Percentiles rank a stretch among this genome's conserved stretches.
phyloP scores from a whole-genome alignment of 2,329 filamentous ascomycete species.

The Teratosphaeria zuluensis region DNA sequence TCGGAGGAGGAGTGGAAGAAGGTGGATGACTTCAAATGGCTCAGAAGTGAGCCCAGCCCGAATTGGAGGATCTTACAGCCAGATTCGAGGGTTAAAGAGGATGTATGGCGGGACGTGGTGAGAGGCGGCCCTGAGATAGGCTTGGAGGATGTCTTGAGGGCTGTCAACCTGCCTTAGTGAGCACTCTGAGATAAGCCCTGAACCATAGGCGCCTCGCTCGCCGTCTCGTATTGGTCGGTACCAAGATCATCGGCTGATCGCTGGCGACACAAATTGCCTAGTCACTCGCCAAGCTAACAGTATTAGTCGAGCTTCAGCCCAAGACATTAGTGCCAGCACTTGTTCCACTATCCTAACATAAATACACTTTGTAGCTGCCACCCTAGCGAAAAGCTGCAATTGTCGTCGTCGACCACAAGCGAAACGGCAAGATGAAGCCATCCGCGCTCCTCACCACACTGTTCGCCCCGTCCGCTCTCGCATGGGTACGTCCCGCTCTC shows the following conservation, averaged over 20 bases:
- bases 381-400: too few species aligned
- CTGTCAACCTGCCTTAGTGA: slow-evolving; percentile 10
- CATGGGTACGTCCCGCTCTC: neutral
- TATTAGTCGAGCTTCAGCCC: too few species aligned
- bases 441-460: neutral
- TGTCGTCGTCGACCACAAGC: too few species aligned
- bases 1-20: slow-evolving; percentile 59
- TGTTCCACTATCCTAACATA: too few species aligned
- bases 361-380: too few species aligned
- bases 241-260: too few species aligned
- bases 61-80: slow-evolving; percentile 69
- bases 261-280: too few species aligned
- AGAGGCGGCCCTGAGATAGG: slow-evolving; percentile 50
- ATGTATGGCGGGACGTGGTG: slow-evolving; percentile 59
- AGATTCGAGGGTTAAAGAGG: slow-evolving; percentile 28
- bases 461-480: neutral
- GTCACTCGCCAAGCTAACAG: too few species aligned
- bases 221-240: too few species aligned
- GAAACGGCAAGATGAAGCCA: neutral
- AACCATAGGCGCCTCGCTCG: too few species aligned
- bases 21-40: slow-evolving; percentile 97
- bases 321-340: too few species aligned
- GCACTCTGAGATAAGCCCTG: neutral
- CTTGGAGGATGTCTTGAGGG: slow-evolving; percentile 55
- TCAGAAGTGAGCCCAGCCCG: slow-evolving; percentile 74